phyloP scores from a whole-genome alignment of 345 rosid species.

The Leavenworthia alabamica region DNA sequence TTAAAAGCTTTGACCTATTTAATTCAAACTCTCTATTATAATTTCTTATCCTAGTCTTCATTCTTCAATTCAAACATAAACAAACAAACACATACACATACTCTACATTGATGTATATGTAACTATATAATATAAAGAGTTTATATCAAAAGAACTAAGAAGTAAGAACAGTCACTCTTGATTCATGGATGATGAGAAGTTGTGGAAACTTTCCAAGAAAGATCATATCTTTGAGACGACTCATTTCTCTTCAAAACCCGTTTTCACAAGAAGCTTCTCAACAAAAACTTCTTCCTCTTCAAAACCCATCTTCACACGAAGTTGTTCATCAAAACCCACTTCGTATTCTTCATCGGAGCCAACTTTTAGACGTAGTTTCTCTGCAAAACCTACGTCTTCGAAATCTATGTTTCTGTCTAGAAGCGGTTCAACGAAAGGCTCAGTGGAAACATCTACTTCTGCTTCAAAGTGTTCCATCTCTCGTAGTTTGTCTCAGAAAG shows the following conservation, averaged over 20 bases:
- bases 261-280: constrained; percentile 26
- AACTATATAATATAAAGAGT: background rate
- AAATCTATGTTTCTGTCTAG: constrained; percentile 43
- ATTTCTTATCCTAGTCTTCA: constrained; percentile 2
- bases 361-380: constrained; percentile 54
- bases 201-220: constrained; percentile 28
- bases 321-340: constrained; percentile 21
- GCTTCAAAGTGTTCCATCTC: constrained; percentile 39
- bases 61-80: background rate
- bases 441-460: constrained; percentile 20
- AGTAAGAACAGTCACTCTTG: constrained; percentile 10
- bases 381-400: constrained; percentile 55
- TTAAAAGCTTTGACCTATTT: constrained; percentile 21
- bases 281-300: constrained; percentile 12
- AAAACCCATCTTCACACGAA: constrained; percentile 18
- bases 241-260: constrained; percentile 19
- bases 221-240: constrained; percentile 16
- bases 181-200: constrained; percentile 29
- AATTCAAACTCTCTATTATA: constrained; percentile 9
- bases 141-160: constrained; percentile 2
- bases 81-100: background rate
- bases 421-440: constrained; percentile 42
- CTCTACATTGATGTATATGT: background rate
- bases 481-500: constrained; percentile 49
- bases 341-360: constrained; percentile 39